These are phyloP conservation scores for Seiridium cupressi DNA, from an alignment of 2,329 filamentous ascomycete species.

Conservation along the genomic window DNA sequence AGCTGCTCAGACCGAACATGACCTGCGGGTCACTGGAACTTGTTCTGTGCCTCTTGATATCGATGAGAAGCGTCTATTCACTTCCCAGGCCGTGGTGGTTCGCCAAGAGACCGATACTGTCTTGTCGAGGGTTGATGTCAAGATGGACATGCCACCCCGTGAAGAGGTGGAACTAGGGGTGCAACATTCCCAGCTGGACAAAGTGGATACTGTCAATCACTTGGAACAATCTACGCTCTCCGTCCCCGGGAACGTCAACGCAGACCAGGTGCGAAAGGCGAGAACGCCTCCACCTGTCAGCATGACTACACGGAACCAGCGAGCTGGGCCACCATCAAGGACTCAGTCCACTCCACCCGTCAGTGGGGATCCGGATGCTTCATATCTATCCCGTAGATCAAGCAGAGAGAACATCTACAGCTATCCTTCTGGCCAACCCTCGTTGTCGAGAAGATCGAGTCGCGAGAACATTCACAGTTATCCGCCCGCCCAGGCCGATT, in stretches of 20 bases:
- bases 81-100: too few relatives aligned
- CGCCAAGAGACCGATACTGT: too few relatives aligned
- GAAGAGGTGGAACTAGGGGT: not conserved
- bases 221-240: not conserved
- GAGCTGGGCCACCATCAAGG: constrained; percentile 31
- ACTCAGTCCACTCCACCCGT: constrained; percentile 32
- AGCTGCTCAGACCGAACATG: not conserved
- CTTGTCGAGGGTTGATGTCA: too few relatives aligned
- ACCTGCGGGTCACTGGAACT: too few relatives aligned
- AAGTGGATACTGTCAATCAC: not conserved
- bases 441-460: constrained; percentile 14
- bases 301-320: constrained; percentile 38
- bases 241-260: too few relatives aligned
- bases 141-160: too few relatives aligned
- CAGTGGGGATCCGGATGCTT: constrained; percentile 10
- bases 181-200: not conserved
- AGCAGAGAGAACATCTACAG: constrained; percentile 29
- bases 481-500: constrained; percentile 13
- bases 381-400: constrained; percentile 22
- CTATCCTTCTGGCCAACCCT: constrained; percentile 9
- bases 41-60: too few relatives aligned
- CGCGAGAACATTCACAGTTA: constrained; percentile 18
- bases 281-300: constrained; percentile 40
- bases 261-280: constrained; percentile 21
- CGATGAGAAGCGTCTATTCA: too few relatives aligned